A percentile compares a stretch with the other conserved stretches of the same genome.
Evolutionary conservation across 148 eudicot species (phyloP).

Genomic region (Dysphania ambrosioides): DNA sequence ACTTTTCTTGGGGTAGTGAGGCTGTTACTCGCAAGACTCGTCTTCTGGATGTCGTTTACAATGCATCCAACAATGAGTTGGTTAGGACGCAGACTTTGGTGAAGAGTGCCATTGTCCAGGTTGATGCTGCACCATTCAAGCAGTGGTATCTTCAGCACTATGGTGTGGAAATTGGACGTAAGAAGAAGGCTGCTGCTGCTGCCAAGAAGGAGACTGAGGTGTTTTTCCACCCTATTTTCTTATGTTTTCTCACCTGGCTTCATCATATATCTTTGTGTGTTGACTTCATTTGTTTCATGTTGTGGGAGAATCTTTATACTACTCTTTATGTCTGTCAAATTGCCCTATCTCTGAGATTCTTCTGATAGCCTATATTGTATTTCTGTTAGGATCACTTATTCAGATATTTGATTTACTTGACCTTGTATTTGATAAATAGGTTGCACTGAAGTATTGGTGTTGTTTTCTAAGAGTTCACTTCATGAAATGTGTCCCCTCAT

Average conservation of each 20-base stretch:
- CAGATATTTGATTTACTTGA: not conserved
- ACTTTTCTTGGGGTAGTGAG: slow-evolving; percentile 88
- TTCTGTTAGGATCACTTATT: not conserved
- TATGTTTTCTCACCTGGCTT: not conserved
- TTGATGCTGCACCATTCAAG: slow-evolving; percentile 87
- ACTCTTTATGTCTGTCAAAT: too few relatives aligned
- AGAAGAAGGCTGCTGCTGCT: slow-evolving; percentile 58
- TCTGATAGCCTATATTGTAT: not conserved
- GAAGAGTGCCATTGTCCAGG: slow-evolving; percentile 80
- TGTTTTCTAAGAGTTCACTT: not conserved
- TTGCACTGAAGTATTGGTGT: not conserved
- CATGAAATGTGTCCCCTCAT: not conserved
- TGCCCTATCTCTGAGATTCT: too few relatives aligned
- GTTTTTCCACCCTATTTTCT: not conserved
- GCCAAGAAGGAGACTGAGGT: slow-evolving; percentile 82
- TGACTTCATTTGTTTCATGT: not conserved
- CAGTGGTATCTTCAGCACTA: slow-evolving; percentile 85
- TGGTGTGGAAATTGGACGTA: slow-evolving; percentile 75
- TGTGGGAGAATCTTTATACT: too few relatives aligned
- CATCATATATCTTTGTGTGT: too few relatives aligned
- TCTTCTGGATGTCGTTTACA: slow-evolving; percentile 76
- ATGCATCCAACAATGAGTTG: slow-evolving; percentile 89
- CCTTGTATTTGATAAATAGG: not conserved
- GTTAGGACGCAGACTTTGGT: slow-evolving; percentile 86
- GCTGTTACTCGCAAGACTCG: slow-evolving; percentile 71